Evolutionary conservation across 2,329 filamentous ascomycete genomes (phyloP), one percentile per base, ranked within the genome.

Genomic region (Xylariales sp.): DNA sequence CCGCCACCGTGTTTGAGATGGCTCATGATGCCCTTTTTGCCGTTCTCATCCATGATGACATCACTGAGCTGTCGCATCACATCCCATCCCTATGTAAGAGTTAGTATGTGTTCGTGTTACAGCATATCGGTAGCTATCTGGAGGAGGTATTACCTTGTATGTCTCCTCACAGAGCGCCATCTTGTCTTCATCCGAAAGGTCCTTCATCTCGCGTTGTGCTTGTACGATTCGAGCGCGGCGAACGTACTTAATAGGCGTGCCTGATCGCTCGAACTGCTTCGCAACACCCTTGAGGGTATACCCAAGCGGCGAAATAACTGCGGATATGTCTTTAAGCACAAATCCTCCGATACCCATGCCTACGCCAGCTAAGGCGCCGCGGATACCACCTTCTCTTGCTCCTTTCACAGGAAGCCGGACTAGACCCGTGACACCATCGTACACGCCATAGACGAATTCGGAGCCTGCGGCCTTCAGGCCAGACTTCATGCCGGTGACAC

Each of bases 321-420:
- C 82, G 0, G 80, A 70, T 5, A 84, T 68, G 38, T 82, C 74
- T 57, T 86, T 86, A 20, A 85, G 66, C 2, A 84, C 68, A 18
- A 84, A 72, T 0, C 82, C 80, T 1, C 73, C 76, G 6, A 84
- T 50, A 1, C 82, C 82, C 68, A 80, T 81, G 11, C 77, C 80
- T 0, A 80, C 61, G 4, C 73, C 73, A 37, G 63, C 63, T 1
- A 68, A 46, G n/a, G 64, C 67, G 2, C 82, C 82, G 29, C 74
- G 64, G 12, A 73, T 51, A 2, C 79, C 78, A 6, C 66, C 61
- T n/a, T 75, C 64, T 41, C 69, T 71, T 3, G 78, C 79, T 0
- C 78, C 79, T 0, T 69, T 70, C 31, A 74, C 62, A 0, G 82
- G 82, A 12, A 83, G 73, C 2, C 67, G 67, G 12, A 84, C 72